These are phyloP conservation scores for Orbilia oligospora DNA, from an alignment of 2,329 filamentous ascomycete species.

Conservation along the genomic window DNA sequence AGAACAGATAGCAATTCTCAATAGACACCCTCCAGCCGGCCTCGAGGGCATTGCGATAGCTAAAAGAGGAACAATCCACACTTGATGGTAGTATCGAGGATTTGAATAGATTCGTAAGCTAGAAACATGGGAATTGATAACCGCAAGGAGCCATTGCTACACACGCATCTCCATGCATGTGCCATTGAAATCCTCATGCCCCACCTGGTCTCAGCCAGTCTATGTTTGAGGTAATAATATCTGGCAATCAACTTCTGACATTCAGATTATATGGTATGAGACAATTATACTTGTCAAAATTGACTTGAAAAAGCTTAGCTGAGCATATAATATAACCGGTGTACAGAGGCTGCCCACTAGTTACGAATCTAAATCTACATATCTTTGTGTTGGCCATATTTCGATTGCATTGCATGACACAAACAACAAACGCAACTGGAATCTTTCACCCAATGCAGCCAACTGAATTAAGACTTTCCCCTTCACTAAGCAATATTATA, in stretches of 20 bases:
- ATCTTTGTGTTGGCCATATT: not conserved
- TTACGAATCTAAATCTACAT: not conserved
- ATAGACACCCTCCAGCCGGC: not conserved
- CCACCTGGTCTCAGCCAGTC: not conserved
- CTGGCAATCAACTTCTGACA: too few relatives aligned
- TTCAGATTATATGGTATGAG: conserved; percentile 15
- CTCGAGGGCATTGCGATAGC: not conserved
- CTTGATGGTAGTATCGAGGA: not conserved
- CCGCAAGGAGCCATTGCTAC: not conserved
- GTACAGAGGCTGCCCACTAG: too few relatives aligned
- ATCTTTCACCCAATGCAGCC: not conserved
- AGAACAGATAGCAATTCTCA: not conserved
- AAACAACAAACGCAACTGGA: not conserved
- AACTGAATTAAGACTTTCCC: not conserved
- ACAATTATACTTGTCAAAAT: not conserved
- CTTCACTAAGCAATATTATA: too few relatives aligned
- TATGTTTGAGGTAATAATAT: conserved; percentile 6
- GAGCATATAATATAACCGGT: too few relatives aligned
- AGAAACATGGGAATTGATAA: not conserved
- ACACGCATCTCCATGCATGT: not conserved
- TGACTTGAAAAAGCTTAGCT: conserved; percentile 24
- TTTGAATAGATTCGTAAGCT: not conserved
- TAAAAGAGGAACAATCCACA: not conserved
- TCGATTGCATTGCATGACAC: too few relatives aligned
- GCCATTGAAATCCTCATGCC: not conserved